Evolutionary conservation across 306 rosid species (phyloP).

Genomic region (Prunus campanulata): DNA sequence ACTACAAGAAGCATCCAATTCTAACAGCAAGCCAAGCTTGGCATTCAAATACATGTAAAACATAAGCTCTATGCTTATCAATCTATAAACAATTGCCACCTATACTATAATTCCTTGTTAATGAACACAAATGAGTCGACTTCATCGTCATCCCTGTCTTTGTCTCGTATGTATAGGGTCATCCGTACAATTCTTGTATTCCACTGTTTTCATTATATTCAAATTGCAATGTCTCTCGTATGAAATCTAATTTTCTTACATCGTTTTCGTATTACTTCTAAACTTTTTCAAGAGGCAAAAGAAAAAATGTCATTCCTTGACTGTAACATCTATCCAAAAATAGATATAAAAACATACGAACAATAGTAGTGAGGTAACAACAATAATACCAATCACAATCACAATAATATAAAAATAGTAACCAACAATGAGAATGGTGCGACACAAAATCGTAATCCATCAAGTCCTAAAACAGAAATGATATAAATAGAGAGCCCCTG

Average conservation of each 20-base stretch:
- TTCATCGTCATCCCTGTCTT: neutral
- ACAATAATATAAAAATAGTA: neutral
- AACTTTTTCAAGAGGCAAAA: neutral
- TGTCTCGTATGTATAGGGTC: neutral
- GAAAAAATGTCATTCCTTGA: neutral
- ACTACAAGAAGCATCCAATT: neutral
- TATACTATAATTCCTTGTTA: neutral
- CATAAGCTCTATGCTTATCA: neutral
- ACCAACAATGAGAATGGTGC: neutral
- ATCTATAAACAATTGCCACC: neutral
- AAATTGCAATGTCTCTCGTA: neutral
- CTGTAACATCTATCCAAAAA: conserved; percentile 1
- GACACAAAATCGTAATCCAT: neutral
- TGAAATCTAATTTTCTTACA: neutral
- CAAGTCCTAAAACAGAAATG: neutral
- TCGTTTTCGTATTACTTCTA: neutral
- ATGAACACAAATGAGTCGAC: neutral
- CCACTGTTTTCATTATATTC: neutral
- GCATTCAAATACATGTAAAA: neutral
- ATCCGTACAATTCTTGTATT: neutral
- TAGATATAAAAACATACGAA: neutral
- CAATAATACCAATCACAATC: neutral
- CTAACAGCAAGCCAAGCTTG: neutral
- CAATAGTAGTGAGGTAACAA: neutral
- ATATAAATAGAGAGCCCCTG: neutral